These are phyloP conservation scores for Cryphonectria radicalis DNA, from an alignment of 2,329 filamentous ascomycete genomes.

Conservation along the genomic window DNA sequence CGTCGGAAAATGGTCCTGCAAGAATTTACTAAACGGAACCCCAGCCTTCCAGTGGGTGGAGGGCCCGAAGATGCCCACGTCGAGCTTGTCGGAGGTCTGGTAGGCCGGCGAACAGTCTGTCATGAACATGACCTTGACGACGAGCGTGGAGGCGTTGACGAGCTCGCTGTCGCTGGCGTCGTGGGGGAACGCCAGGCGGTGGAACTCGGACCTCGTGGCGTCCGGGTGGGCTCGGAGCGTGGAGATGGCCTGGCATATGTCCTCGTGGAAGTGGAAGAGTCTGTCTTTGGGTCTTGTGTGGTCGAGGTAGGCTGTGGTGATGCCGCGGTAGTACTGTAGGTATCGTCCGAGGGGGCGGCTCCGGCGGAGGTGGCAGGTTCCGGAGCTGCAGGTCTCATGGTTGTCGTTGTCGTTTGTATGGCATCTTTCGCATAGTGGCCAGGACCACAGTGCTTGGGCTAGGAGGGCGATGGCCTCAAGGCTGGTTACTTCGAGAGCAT, in stretches of 20 bases:
- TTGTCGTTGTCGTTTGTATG: neutral
- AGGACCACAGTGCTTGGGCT: neutral
- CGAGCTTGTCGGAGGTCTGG: neutral
- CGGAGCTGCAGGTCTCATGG: neutral
- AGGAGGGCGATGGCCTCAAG: neutral
- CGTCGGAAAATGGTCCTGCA: neutral
- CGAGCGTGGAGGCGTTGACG: neutral
- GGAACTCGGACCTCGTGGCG: neutral
- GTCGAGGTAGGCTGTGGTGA: neutral
- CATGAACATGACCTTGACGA: slow-evolving; percentile 7
- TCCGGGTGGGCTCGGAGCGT: neutral
- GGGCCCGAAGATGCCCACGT: neutral
- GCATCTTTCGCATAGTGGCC: neutral
- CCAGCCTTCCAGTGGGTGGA: neutral
- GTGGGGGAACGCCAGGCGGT: neutral
- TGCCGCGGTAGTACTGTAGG: neutral
- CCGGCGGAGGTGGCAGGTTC: neutral
- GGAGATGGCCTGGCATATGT: neutral
- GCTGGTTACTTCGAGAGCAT: neutral
- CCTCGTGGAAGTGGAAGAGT: neutral
- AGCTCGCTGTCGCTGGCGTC: neutral
- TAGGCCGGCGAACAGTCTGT: neutral
- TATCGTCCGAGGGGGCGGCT: neutral
- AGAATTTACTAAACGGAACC: neutral
- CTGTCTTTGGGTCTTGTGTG: neutral